Percentiles rank a stretch among this genome's conserved stretches.
phyloP scores from a whole-genome alignment of 345 rosid species.

The sweet orange (Citrus sinensis) region DVS_A1.0 CM039164.1:565501-566000 shows the following conservation, averaged over 20 bases:
- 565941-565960: constrained; percentile 21
- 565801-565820: background rate
- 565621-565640: constrained; percentile 55
- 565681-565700: constrained; percentile 92
- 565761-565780: background rate
- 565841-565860: constrained; percentile 42
- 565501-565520: constrained; percentile 86
- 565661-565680: constrained; percentile 81
- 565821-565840: background rate
- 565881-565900: constrained; percentile 63
- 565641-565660: constrained; percentile 83
- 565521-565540: constrained; percentile 86
- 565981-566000: constrained; percentile 8
- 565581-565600: background rate
- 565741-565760: background rate
- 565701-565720: constrained; percentile 83
- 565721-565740: constrained; percentile 81
- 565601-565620: background rate
- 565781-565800: no score
- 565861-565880: constrained; percentile 81
- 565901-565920: constrained; percentile 55
- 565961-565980: constrained; percentile 18
- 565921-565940: constrained; percentile 36
- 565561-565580: background rate
- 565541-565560: constrained; percentile 54